Evolutionary conservation across 2,329 filamentous ascomycete species (phyloP), one percentile per base, ranked within the genome.

Genomic region (Stagonosporopsis chrysanthemi): DNA sequence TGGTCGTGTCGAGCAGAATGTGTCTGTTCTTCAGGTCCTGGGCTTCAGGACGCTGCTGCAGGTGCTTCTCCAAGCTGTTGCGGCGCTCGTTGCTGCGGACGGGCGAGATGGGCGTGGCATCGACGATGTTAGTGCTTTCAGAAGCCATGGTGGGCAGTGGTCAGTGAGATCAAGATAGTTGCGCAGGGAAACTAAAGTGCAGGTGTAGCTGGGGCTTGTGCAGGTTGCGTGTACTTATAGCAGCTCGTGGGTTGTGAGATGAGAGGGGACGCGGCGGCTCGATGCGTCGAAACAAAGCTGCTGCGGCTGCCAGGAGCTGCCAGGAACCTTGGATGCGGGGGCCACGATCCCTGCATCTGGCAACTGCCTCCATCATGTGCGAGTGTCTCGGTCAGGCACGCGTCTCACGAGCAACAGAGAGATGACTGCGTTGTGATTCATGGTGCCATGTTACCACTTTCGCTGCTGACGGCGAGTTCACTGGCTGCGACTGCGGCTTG

Each of bases 11-110:
- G 4, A 89, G 80, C 48, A 90, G 75, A 61, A 90, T 90, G 70
- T 90, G 85, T 60, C 86, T 79, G 64, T 89, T 84, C 77, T 88
- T 90, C 59, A 90, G 79, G 60, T 90, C 88, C 71, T 89, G 81
- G 14, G 75, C 74, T 22, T 82, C 80, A 5, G 81, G 81, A 6
- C 81, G 75, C 42, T 75, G 76, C 70, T 82, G 80, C 49, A 83
- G 69, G 58, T 80, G 77, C 67, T 80, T 81, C 69, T 80, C 79
- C 50, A 81, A 74, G 64, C 75, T 77, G 69, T 78, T 75, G 38
- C 91, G 89, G 67, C 88, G 86, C 74, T 88, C 84, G 51, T 92
- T 82, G 70, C 68, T 69, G 56, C 73, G 73, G 49, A 75, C 72
- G 41, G 76, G 76, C 22, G 75, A 75, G 68, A 78, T 78, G 65